phyloP scores from a whole-genome alignment of 228 moss, liverwort and hornwort species.

The Sphagnum magellanicum region DNA sequence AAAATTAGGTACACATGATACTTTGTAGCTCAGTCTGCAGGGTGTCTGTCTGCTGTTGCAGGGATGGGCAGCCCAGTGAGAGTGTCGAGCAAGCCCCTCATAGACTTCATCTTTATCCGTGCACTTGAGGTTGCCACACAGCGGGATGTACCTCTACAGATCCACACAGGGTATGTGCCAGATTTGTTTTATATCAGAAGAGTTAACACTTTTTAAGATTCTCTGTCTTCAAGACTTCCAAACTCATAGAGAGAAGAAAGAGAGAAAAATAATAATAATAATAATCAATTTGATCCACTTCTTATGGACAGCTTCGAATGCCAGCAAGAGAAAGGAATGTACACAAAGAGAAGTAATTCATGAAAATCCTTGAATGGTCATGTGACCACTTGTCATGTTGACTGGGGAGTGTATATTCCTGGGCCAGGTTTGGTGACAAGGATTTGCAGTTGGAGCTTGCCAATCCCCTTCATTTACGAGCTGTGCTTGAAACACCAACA shows the following conservation, averaged over 20 bases:
- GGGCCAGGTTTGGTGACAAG: conserved; percentile 80
- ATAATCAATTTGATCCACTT: too few relatives aligned
- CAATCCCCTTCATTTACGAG: conserved; percentile 84
- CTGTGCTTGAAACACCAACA: conserved; percentile 71
- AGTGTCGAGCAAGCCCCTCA: conserved; percentile 70
- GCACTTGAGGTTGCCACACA: conserved; percentile 81
- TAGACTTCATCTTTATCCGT: conserved; percentile 78
- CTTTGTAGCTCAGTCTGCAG: not conserved
- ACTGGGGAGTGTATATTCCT: not conserved
- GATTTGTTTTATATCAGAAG: too few relatives aligned
- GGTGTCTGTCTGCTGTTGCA: not conserved
- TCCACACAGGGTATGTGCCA: conserved; percentile 74
- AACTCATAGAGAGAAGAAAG: too few relatives aligned
- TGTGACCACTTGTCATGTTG: too few relatives aligned
- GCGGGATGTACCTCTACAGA: conserved; percentile 75
- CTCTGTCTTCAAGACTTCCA: too few relatives aligned
- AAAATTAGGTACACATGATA: too few relatives aligned
- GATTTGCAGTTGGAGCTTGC: conserved; percentile 85
- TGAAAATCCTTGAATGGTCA: too few relatives aligned
- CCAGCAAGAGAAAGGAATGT: too few relatives aligned
- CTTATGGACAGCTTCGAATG: too few relatives aligned
- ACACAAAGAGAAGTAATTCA: too few relatives aligned
- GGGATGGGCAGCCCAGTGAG: conserved; percentile 45
- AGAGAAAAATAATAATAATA: too few relatives aligned
- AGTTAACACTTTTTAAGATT: too few relatives aligned